Evolutionary conservation across 495 filamentous ascomycete genomes (phyloP).

Genomic region (Penicillium macrosclerotiorum): DNA sequence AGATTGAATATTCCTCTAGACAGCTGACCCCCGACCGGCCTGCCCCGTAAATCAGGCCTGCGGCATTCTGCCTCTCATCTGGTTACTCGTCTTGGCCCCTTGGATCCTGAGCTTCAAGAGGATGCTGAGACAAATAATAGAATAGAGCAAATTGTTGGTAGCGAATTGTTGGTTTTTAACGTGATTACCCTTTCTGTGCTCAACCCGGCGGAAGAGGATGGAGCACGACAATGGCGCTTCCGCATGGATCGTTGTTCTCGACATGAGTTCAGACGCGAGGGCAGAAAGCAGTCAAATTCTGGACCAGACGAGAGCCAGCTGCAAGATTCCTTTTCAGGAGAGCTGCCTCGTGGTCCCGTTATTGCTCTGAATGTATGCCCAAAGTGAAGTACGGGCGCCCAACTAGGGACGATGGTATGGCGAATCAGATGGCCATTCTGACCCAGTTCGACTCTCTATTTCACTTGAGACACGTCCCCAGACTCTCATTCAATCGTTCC

Average conservation of each 20-base stretch:
- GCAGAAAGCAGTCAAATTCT: not conserved
- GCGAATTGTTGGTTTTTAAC: no score
- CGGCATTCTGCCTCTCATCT: slow-evolving; percentile 4
- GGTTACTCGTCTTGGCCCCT: slow-evolving; percentile 1
- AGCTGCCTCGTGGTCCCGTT: slow-evolving; percentile 11
- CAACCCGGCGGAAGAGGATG: no score
- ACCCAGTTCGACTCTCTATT: not conserved
- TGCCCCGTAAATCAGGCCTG: slow-evolving; percentile 7
- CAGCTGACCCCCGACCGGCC: not conserved
- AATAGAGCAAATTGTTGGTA: not conserved
- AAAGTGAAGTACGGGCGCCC: slow-evolving; percentile 22
- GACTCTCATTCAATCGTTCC: slow-evolving; percentile 68
- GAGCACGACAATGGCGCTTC: no score
- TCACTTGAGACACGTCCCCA: slow-evolving; percentile 67
- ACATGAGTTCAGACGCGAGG: not conserved
- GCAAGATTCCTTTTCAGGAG: slow-evolving; percentile 14
- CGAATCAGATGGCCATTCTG: slow-evolving; percentile 18
- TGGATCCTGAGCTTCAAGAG: not conserved
- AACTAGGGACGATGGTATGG: slow-evolving; percentile 17
- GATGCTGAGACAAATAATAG: no score
- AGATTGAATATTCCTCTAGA: slow-evolving; percentile 3
- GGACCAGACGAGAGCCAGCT: slow-evolving; percentile 1
- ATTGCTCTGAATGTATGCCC: slow-evolving; percentile 21
- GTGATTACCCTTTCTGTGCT: no score
- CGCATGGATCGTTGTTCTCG: not conserved